phyloP scores from a whole-genome alignment of 139 green algal species.

The Chara braunii region DNA sequence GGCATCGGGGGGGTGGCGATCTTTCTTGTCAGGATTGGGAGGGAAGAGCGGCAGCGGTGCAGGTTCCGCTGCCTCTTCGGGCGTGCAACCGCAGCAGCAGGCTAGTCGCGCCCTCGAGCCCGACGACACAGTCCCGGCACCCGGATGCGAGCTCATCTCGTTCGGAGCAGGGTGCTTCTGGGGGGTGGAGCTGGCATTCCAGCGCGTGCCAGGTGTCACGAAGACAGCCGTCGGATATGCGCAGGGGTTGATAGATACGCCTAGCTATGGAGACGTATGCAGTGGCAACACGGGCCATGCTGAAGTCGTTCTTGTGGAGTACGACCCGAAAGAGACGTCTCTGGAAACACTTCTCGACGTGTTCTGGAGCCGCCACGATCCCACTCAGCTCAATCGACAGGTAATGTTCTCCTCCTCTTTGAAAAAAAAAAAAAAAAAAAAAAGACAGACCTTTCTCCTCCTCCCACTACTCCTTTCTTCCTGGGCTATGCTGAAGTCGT shows the following conservation, averaged over 20 bases:
- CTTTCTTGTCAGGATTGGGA: too few species aligned
- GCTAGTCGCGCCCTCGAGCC: too few species aligned
- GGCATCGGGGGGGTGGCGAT: too few species aligned
- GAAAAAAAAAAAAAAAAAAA: too few species aligned
- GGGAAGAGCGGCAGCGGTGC: too few species aligned
- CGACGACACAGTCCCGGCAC: too few species aligned
- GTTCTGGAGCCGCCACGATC: constrained; percentile 69
- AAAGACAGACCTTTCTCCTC: neutral
- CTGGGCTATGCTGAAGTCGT: constrained; percentile 4
- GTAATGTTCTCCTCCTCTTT: too few species aligned
- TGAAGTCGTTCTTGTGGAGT: constrained; percentile 77
- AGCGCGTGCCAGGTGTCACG: constrained; percentile 58
- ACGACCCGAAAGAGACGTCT: constrained; percentile 49
- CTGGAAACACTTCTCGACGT: constrained; percentile 63
- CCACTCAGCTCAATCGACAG: constrained; percentile 65
- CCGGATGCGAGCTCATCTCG: too few species aligned
- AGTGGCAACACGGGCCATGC: constrained; percentile 55
- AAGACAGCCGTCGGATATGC: constrained; percentile 50
- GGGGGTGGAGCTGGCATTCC: constrained; percentile 53
- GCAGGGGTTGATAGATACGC: constrained; percentile 17
- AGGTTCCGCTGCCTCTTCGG: too few species aligned
- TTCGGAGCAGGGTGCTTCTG: constrained; percentile 62
- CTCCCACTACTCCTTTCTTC: neutral
- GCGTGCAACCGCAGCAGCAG: too few species aligned
- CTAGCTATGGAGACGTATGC: constrained; percentile 50